A percentile compares a stretch with the other conserved stretches of the same genome.
These are phyloP conservation scores for Didymella sp. DNA, from an alignment of 2,329 filamentous ascomycete genomes.

Conservation along the genomic window DNA sequence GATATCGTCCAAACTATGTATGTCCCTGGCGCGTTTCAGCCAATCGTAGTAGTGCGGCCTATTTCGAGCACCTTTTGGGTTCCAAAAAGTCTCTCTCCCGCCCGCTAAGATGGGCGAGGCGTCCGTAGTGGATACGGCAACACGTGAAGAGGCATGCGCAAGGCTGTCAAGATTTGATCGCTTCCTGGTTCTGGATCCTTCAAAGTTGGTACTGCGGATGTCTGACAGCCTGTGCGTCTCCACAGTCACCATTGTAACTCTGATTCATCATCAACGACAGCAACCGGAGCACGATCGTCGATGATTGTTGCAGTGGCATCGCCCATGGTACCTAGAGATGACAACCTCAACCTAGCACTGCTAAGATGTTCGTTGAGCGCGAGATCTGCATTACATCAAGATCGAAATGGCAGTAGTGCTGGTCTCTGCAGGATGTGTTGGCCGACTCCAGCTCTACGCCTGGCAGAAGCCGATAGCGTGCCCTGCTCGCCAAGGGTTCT, in stretches of 20 bases:
- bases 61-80: constrained; percentile 4
- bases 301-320: background rate
- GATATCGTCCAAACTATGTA: constrained; percentile 5
- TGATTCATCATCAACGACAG: background rate
- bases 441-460: constrained; percentile 7
- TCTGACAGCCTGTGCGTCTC: constrained; percentile 5
- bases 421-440: constrained; percentile 16
- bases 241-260: background rate
- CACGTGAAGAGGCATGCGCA: constrained; percentile 8
- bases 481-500: background rate
- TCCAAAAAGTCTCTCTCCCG: constrained; percentile 13
- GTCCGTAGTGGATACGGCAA: constrained; percentile 11
- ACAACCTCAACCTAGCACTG: constrained; percentile 4
- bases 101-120: constrained; percentile 6
- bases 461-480: constrained; percentile 5
- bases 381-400: constrained; percentile 13
- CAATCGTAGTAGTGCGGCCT: constrained; percentile 10
- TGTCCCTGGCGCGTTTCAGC: constrained; percentile 19
- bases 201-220: background rate
- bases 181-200: constrained; percentile 16
- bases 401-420: background rate
- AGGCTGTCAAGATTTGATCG: constrained; percentile 8
- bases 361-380: constrained; percentile 4
- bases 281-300: background rate
- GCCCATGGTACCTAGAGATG: background rate